phyloP scores from a whole-genome alignment of 1,284 basidiomycete genomes.

The Ustilago esculenta region DNA sequence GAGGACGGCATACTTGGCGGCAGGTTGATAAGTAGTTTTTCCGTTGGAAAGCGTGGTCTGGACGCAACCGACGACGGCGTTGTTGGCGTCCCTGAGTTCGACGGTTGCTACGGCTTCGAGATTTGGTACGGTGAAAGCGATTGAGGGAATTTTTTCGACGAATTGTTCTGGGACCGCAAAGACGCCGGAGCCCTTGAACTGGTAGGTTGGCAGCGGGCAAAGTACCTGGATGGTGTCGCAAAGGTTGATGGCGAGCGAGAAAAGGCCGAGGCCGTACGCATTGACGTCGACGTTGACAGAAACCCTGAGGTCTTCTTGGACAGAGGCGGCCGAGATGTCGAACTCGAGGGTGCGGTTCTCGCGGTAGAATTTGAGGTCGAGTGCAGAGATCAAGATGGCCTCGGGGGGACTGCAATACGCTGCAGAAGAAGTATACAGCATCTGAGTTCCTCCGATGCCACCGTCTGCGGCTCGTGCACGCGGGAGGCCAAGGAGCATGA shows the following conservation, averaged over 20 bases:
- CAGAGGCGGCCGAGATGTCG: slow-evolving; percentile 59
- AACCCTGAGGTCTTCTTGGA: slow-evolving; percentile 43
- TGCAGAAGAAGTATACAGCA: slow-evolving; percentile 57
- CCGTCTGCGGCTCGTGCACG: background rate
- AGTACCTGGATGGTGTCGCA: slow-evolving; percentile 57
- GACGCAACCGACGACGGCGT: slow-evolving; percentile 83
- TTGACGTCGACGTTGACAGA: slow-evolving; percentile 55
- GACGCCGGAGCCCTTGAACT: slow-evolving; percentile 73
- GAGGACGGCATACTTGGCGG: slow-evolving; percentile 81
- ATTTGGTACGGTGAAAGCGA: slow-evolving; percentile 88
- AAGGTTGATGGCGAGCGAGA: slow-evolving; percentile 61
- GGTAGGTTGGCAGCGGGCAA: slow-evolving; percentile 64
- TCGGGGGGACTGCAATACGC: slow-evolving; percentile 63
- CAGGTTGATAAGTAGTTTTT: slow-evolving; percentile 78
- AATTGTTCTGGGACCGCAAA: slow-evolving; percentile 75
- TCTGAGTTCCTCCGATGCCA: slow-evolving; percentile 34
- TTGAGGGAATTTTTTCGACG: slow-evolving; percentile 74
- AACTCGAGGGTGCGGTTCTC: slow-evolving; percentile 62
- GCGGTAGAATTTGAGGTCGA: slow-evolving; percentile 58
- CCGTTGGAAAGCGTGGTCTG: slow-evolving; percentile 92
- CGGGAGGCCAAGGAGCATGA: slow-evolving; percentile 10
- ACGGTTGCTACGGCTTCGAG: slow-evolving; percentile 89
- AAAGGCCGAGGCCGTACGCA: slow-evolving; percentile 61
- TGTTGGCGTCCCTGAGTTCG: slow-evolving; percentile 76
- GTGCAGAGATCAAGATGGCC: slow-evolving; percentile 56